Percentiles rank a stretch among this genome's conserved stretches.
These are phyloP conservation scores for Stephania cephalantha DNA, from an alignment of 164 flowering plant species.

Conservation along the genomic window DNA sequence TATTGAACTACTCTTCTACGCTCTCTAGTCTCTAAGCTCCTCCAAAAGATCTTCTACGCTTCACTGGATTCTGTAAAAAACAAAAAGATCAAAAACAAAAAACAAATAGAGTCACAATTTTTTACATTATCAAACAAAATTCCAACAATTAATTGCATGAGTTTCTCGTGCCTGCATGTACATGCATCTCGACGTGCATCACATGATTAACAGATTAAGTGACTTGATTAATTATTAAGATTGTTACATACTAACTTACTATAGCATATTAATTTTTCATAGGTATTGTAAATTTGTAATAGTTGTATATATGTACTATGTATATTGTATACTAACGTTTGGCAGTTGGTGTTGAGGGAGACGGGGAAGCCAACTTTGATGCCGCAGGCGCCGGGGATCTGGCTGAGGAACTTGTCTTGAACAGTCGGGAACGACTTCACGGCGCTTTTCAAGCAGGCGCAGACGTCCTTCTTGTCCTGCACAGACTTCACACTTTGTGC, in stretches of 20 bases:
- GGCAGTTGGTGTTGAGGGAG: background rate
- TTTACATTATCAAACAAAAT: no score
- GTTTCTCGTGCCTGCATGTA: no score
- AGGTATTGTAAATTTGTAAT: no score
- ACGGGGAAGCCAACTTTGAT: slow-evolving; percentile 4
- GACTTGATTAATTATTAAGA: no score
- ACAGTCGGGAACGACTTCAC: background rate
- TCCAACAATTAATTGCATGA: no score
- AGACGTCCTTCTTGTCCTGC: background rate
- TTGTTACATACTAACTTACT: no score
- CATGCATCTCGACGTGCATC: no score
- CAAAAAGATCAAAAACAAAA: background rate
- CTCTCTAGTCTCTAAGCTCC: no score
- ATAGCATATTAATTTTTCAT: no score
- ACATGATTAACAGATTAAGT: no score
- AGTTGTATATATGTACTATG: no score
- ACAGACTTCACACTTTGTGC: background rate
- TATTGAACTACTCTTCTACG: background rate
- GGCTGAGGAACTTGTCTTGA: background rate
- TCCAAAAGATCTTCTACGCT: background rate
- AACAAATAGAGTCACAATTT: background rate
- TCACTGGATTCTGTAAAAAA: background rate
- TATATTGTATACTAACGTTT: background rate
- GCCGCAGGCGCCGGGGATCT: background rate
- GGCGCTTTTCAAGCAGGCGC: background rate